phyloP scores from a whole-genome alignment of 2,329 filamentous ascomycete species.

The Epichloe uncinata region DNA sequence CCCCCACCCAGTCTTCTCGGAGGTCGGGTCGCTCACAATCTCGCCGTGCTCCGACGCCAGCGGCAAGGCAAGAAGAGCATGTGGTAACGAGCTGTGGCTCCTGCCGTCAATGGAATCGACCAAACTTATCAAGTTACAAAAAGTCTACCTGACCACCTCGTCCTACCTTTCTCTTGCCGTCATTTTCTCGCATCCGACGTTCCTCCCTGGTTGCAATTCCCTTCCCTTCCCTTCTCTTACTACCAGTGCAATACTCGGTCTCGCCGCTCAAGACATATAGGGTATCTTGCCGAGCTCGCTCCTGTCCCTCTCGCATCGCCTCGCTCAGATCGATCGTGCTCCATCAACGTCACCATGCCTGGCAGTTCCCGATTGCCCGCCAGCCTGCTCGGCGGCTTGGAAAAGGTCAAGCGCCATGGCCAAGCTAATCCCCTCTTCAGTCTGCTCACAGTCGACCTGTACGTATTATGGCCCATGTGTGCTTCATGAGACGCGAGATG shows the following conservation, averaged over 20 bases:
- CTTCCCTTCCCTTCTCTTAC: not conserved
- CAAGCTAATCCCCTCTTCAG: conserved; percentile 41
- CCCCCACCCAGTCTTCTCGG: too few relatives aligned
- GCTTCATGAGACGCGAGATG: not conserved
- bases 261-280: not conserved
- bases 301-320: not conserved
- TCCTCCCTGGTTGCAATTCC: not conserved
- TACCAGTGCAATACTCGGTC: not conserved
- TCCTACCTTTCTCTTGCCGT: not conserved
- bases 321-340: not conserved
- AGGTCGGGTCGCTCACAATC: too few relatives aligned
- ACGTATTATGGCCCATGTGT: conserved; percentile 19
- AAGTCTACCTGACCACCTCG: not conserved
- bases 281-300: too few relatives aligned
- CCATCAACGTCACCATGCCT: conserved; percentile 32
- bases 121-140: not conserved
- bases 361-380: conserved; percentile 58
- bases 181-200: not conserved
- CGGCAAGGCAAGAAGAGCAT: not conserved
- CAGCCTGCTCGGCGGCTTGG: conserved; percentile 55
- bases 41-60: not conserved
- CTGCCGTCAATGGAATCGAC: too few relatives aligned
- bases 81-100: too few relatives aligned
- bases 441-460: conserved; percentile 58
- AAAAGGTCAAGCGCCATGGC: conserved; percentile 43